Evolutionary conservation across 2,329 filamentous ascomycete species (phyloP).

Genomic region (Fusarium sublunatum): DNA sequence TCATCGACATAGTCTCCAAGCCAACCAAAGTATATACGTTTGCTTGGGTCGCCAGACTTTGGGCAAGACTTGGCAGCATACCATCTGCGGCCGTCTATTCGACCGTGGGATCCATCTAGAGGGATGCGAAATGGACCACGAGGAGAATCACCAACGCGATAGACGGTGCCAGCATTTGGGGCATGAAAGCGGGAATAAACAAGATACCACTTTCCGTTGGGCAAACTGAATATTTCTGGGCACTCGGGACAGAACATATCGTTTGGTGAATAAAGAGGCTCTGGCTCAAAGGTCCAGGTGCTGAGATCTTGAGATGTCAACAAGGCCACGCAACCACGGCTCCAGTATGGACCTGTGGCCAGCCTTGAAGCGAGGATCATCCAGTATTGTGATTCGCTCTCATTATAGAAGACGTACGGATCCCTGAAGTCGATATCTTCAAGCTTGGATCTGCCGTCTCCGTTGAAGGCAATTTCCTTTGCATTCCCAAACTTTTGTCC

Average conservation of each 20-base stretch:
- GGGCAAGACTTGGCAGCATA: constrained; percentile 53
- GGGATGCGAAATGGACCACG: constrained; percentile 52
- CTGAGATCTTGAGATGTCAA: constrained; percentile 51
- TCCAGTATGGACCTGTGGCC: constrained; percentile 49
- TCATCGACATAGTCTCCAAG: constrained; percentile 49
- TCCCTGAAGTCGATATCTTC: constrained; percentile 52
- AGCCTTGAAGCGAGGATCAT: constrained; percentile 53
- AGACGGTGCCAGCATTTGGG: constrained; percentile 52
- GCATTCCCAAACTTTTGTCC: constrained; percentile 43
- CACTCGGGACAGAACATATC: constrained; percentile 53
- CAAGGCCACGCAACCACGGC: constrained; percentile 51
- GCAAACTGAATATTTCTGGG: constrained; percentile 51
- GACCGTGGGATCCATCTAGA: constrained; percentile 49
- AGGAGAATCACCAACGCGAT: constrained; percentile 50
- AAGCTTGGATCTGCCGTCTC: constrained; percentile 43
- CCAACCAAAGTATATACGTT: constrained; percentile 52
- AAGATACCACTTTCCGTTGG: constrained; percentile 53
- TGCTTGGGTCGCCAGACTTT: constrained; percentile 43
- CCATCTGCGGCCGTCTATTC: constrained; percentile 52
- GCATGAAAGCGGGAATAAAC: constrained; percentile 51
- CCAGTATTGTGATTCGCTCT: constrained; percentile 48
- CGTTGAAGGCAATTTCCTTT: constrained; percentile 11
- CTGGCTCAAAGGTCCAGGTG: constrained; percentile 47
- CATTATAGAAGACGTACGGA: constrained; percentile 51
- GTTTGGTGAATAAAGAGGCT: constrained; percentile 50